A percentile compares a stretch with the other conserved stretches of the same genome.
phyloP scores from a whole-genome alignment of 148 eudicot species.

The Rhododendron henanense region DNA sequence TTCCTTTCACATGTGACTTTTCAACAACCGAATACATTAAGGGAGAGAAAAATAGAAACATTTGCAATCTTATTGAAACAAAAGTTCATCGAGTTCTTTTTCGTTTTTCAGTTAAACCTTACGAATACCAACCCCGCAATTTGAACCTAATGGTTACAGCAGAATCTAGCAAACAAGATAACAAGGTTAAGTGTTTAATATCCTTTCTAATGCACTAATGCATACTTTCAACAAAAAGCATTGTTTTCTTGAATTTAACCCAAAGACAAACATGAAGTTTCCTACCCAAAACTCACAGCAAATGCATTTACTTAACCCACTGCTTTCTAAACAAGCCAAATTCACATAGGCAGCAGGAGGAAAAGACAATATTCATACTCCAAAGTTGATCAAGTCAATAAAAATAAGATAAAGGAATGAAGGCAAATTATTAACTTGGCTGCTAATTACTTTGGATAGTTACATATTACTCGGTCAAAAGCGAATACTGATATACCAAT shows the following conservation, averaged over 20 bases:
- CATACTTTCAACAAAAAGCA: background rate
- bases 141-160: background rate
- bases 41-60: background rate
- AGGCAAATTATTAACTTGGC: background rate
- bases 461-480: background rate
- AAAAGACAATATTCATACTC: background rate
- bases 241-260: background rate
- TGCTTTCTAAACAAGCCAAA: background rate
- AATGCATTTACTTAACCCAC: background rate
- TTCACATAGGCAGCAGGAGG: background rate
- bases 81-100: background rate
- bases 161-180: background rate
- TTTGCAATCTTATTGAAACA: background rate
- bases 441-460: background rate
- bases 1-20: background rate
- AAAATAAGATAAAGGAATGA: background rate
- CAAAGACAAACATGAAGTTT: background rate
- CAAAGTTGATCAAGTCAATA: background rate
- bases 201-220: background rate
- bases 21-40: background rate
- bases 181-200: background rate
- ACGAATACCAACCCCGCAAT: background rate
- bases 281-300: background rate
- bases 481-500: background rate
- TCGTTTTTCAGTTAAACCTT: background rate